Evolutionary conservation across 2,329 filamentous ascomycete species (phyloP), one percentile per base, ranked within the genome.

Genomic region (Pseudogymnoascus verrucosus): DNA sequence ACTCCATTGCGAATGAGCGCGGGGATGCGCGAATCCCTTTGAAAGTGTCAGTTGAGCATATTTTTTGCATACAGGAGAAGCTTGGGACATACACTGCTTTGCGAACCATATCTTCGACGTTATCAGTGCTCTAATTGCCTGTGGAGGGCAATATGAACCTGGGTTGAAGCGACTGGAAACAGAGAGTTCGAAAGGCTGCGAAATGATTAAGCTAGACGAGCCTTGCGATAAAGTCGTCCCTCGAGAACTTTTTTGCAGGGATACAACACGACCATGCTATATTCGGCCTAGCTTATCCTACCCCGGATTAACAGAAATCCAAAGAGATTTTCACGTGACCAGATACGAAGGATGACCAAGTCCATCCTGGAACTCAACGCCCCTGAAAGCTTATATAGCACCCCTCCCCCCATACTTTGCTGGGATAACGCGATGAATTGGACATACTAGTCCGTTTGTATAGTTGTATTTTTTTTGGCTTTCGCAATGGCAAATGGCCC

Each of bases 1-100:
- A 93, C 82, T 68, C 90, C 89, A 89, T 96, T 97, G 75, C 88
- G 86, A 73, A 97, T 93, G 71, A 97, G 86, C 76, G 92, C 88
- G 65, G 89, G 90, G 72, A 97, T 96, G 76, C 92, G 90, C 78
- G 90, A 89, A 77, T 96, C 92, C 74, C 91, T 92, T 67, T 34
- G 63, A 47, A 40, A 60, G 12, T 28, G 44, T 71, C 47, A 68
- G 65, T 42, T 40, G 36, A 57, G 28, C 34, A 31, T 31, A 23
- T 64, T 7, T 64, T 36, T 36, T 59, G 40, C 7, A 10, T 40
- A 10, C 6, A 63, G 28, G 11, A 36, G 26, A 21, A 63, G n/a
- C 21, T 16, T 47, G 61, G n/a, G 16, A 34, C 63, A 47, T 64
- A 65, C 64, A 65, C 64, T 54, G 64, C 64, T 51, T 65, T 65